Base-by-base conservation (phyloP, 306 rosid genomes). In the Boehmeria nivea region DNA sequence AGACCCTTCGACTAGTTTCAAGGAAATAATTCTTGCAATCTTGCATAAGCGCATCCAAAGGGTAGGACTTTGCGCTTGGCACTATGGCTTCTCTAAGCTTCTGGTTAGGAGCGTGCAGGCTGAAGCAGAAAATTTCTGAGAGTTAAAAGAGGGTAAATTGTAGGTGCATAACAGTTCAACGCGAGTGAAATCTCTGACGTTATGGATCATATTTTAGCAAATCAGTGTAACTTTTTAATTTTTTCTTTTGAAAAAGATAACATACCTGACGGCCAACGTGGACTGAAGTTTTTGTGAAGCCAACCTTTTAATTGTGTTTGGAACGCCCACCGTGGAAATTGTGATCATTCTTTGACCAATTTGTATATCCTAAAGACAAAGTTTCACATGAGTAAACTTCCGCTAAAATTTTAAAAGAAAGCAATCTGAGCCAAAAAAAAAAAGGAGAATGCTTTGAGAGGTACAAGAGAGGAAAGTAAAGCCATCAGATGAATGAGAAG, bases 341-440 rank as follows among this genome's bases (percentile, higher is more conserved):
- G 98, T 91, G 55, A 91, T 91, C 98, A 91, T 84, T 75, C 98
- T 78, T 79, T 91, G 96, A 62, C 98, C 98, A 74, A 91, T 91
- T 87, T 78, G 81, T 59, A 87, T 72, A 63, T 87, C 98, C 98
- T 90, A 26, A 2, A 43, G 31, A 58, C 13, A 43, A 59, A 66
- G 59, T 37, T 43, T 40, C 54, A 11, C 57, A 64, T 38, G 68
- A 54, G 31, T 57, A 65, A 13, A 23, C 6, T 43, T 27, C 21
- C 28, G 51, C 51, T 49, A 54, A 19, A 22, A 44, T 1, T 12
- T 43, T 36, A 10, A 51, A 47, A 43, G 12, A 12, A 59, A 24
- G 24, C 37, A 56, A 56, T 23, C 26, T 38, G 20, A 54, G 59
- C 59, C 0, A 28, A 28, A 31, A 31, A n/a, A 23, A 54, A 54